Evolutionary conservation across 306 rosid genomes (phyloP).

Genomic region (Delonix regia): DNA sequence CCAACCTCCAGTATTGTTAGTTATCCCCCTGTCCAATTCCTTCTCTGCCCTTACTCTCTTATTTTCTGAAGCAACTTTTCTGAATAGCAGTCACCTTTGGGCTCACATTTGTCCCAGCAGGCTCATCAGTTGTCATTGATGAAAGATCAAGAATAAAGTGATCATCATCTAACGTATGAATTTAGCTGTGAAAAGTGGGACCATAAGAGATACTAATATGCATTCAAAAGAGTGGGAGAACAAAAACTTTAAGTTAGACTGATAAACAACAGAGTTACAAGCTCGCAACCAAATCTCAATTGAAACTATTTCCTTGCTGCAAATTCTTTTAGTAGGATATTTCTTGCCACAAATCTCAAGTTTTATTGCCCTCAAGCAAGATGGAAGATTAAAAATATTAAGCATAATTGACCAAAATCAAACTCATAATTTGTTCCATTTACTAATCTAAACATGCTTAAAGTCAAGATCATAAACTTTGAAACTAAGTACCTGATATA

Average conservation of each 20-base stretch:
- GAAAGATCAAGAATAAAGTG: neutral
- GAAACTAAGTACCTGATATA: slow-evolving; percentile 57
- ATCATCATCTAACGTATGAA: slow-evolving; percentile 25
- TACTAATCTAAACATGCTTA: neutral
- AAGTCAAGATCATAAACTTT: neutral
- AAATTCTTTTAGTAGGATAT: neutral
- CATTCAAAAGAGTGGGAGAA: neutral
- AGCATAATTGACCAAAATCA: neutral
- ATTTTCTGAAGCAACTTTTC: too few species aligned
- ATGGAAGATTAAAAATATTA: neutral
- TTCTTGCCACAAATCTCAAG: slow-evolving; percentile 8
- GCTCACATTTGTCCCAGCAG: too few species aligned
- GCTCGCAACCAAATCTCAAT: neutral
- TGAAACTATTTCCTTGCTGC: slow-evolving; percentile 15
- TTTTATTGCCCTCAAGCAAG: slow-evolving; percentile 13
- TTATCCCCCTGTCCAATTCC: too few species aligned
- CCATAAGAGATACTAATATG: neutral
- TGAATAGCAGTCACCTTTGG: too few species aligned
- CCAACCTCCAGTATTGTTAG: too few species aligned
- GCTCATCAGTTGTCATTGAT: neutral
- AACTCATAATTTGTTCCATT: neutral
- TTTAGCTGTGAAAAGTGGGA: slow-evolving; percentile 12
- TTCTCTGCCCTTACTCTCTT: too few species aligned
- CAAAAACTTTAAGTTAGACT: neutral
- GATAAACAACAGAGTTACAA: slow-evolving; percentile 3